Percentiles rank a stretch among this genome's conserved stretches.
phyloP scores from a whole-genome alignment of 2,329 filamentous ascomycete species.

The Fusarium oligoseptatum region DNA sequence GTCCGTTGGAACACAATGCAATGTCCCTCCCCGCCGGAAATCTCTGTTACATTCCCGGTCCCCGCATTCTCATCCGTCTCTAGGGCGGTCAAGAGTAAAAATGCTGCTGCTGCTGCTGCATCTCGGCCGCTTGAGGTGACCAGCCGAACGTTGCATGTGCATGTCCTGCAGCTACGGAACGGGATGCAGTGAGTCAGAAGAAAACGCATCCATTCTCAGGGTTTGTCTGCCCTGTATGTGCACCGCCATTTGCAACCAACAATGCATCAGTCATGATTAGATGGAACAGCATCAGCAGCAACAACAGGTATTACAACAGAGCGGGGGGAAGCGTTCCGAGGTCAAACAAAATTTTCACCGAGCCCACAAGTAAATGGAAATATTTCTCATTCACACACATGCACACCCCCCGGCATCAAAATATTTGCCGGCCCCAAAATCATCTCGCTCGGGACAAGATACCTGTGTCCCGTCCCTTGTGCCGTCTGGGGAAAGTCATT shows the following conservation, averaged over 20 bases:
- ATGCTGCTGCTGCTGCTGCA: neutral
- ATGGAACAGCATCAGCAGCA: neutral
- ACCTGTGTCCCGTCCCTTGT: constrained; percentile 2
- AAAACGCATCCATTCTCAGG: constrained; percentile 9
- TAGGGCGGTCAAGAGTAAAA: constrained; percentile 26
- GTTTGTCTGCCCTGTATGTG: constrained; percentile 16
- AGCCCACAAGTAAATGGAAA: neutral
- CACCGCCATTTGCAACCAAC: constrained; percentile 23
- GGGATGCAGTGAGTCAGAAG: constrained; percentile 28
- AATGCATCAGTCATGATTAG: constrained; percentile 12
- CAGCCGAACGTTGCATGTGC: constrained; percentile 21
- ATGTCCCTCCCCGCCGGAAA: constrained; percentile 8
- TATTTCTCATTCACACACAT: neutral
- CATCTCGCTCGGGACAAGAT: neutral
- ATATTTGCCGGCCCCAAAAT: constrained; percentile 16
- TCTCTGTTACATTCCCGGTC: constrained; percentile 29
- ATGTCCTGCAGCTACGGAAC: neutral
- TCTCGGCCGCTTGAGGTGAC: constrained; percentile 25
- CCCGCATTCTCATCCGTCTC: constrained; percentile 35
- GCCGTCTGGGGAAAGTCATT: constrained; percentile 38
- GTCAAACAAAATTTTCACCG: constrained; percentile 10
- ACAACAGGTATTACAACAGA: neutral
- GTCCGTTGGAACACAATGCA: neutral
- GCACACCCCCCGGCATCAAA: neutral
- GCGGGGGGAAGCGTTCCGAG: neutral